Conservation (phyloP, 2,329 filamentous ascomycete species). For the Diaporthe sp. region DNA sequence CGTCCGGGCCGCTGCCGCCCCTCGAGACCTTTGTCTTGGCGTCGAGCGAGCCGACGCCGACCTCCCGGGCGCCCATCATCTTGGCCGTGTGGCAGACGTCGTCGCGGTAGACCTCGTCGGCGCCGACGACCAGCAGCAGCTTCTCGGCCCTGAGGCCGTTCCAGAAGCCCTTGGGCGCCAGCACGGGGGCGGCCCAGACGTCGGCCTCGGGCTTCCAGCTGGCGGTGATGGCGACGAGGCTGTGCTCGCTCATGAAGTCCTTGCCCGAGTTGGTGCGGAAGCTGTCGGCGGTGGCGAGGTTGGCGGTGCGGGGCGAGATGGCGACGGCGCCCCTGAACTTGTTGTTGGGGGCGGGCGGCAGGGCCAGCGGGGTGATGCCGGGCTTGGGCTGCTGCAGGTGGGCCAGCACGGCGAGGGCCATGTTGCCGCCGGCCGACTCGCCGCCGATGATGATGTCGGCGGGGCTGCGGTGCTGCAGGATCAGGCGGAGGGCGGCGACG, state of each 20-base stretch:
- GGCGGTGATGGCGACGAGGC: slow-evolving; percentile 37
- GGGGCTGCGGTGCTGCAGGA: slow-evolving; percentile 39
- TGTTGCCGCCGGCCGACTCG: slow-evolving; percentile 45
- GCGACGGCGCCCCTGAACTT: slow-evolving; percentile 41
- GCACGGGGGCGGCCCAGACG: slow-evolving; percentile 42
- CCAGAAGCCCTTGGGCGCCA: slow-evolving; percentile 40
- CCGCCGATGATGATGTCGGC: slow-evolving; percentile 43
- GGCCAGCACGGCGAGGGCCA: slow-evolving; percentile 42
- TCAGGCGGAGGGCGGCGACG: slow-evolving; percentile 41
- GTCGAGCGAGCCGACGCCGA: neutral
- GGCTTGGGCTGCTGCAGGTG: slow-evolving; percentile 43
- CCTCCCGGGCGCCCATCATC: slow-evolving; percentile 38
- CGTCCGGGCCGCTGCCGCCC: slow-evolving; percentile 4
- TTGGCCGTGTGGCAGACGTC: slow-evolving; percentile 40
- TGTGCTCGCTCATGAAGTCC: slow-evolving; percentile 42
- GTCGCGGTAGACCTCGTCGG: slow-evolving; percentile 41
- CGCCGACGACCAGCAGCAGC: slow-evolving; percentile 39
- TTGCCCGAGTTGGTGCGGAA: slow-evolving; percentile 42
- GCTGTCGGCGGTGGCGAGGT: slow-evolving; percentile 41
- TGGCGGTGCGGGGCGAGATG: slow-evolving; percentile 43
- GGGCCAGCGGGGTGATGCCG: slow-evolving; percentile 39
- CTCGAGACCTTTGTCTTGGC: slow-evolving; percentile 1
- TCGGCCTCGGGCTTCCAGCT: slow-evolving; percentile 40
- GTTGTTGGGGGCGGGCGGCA: neutral
- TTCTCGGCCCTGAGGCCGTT: slow-evolving; percentile 36